These are phyloP conservation scores for Geotrichum klebahnii DNA, from an alignment of 1,139 yeast genomes.

Conservation along the genomic window DNA sequence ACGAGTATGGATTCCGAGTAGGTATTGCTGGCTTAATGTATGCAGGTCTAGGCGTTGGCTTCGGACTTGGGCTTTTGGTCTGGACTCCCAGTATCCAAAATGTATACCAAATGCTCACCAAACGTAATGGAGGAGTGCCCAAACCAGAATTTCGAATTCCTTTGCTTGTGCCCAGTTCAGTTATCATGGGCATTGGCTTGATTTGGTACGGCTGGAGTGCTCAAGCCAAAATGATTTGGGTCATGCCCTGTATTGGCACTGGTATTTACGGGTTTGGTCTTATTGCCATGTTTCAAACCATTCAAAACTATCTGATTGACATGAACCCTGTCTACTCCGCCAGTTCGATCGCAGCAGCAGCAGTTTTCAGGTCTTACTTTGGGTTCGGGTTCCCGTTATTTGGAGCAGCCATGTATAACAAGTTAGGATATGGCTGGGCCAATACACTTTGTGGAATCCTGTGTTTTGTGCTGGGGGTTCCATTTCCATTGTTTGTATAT, in stretches of 20 bases:
- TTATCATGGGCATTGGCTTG: slow-evolving; percentile 51
- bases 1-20: slow-evolving; percentile 45
- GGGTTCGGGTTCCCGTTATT: slow-evolving; percentile 50
- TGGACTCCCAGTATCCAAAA: slow-evolving; percentile 47
- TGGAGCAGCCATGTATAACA: slow-evolving; percentile 37
- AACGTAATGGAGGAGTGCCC: slow-evolving; percentile 48
- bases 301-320: slow-evolving; percentile 59
- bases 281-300: slow-evolving; percentile 55
- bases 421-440: slow-evolving; percentile 61
- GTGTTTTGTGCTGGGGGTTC: slow-evolving; percentile 55
- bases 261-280: slow-evolving; percentile 55
- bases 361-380: slow-evolving; percentile 55
- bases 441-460: slow-evolving; percentile 57
- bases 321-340: slow-evolving; percentile 65
- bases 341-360: slow-evolving; percentile 55
- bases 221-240: slow-evolving; percentile 46
- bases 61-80: slow-evolving; percentile 44
- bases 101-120: slow-evolving; percentile 40
- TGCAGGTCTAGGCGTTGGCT: slow-evolving; percentile 53
- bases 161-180: slow-evolving; percentile 38
- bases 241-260: slow-evolving; percentile 56
- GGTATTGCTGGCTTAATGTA: slow-evolving; percentile 59
- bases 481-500: slow-evolving; percentile 57
- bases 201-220: slow-evolving; percentile 67
- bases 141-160: slow-evolving; percentile 57